Conservation (phyloP, 306 rosid genomes). For the Coriaria nepalensis region DNA sequence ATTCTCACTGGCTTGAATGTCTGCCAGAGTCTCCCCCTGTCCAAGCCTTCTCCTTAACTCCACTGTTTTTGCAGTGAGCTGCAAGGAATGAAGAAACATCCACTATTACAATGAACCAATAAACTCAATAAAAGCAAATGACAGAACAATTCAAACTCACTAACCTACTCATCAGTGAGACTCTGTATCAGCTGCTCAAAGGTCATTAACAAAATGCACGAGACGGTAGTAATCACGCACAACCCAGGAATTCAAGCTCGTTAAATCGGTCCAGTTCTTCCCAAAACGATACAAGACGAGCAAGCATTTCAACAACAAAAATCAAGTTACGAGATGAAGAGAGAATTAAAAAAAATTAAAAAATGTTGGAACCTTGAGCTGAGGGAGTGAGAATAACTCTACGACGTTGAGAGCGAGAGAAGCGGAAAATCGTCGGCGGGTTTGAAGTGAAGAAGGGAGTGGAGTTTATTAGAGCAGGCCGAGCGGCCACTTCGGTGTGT, state of each 20-base stretch:
- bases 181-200: constrained; percentile 43
- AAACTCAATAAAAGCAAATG: background rate
- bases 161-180: constrained; percentile 63
- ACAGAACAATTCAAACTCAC: background rate
- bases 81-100: background rate
- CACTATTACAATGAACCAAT: background rate
- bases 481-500: constrained; percentile 27
- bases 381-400: constrained; percentile 17
- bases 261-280: constrained; percentile 44
- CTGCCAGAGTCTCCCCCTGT: constrained; percentile 64
- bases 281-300: constrained; percentile 11
- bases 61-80: constrained; percentile 56
- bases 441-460: constrained; percentile 17
- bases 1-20: constrained; percentile 73
- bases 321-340: background rate
- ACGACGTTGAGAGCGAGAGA: constrained; percentile 18
- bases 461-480: constrained; percentile 21
- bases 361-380: constrained; percentile 24
- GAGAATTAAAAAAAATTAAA: background rate
- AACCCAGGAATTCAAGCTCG: constrained; percentile 76
- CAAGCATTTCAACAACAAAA: constrained; percentile 12
- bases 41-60: constrained; percentile 60
- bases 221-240: constrained; percentile 71
- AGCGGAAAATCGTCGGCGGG: constrained; percentile 4
- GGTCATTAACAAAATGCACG: constrained; percentile 53